Base-by-base conservation (phyloP, 73 alveolate genomes). In the Tetrahymena borealis region DNA sequence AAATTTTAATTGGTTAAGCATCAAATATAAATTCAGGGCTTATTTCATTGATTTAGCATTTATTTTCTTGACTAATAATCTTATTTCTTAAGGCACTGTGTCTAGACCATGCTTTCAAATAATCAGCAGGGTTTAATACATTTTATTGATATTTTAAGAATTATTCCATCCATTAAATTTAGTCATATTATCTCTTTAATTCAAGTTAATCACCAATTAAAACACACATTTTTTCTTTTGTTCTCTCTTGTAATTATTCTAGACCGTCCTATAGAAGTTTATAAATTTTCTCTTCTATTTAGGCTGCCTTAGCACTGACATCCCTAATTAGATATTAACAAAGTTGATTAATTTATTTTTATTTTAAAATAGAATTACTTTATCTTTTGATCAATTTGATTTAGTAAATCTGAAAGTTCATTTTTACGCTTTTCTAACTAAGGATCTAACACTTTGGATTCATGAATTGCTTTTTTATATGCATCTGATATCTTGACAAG, bases 401-500 rank as follows among this genome's bases (percentile, higher is more conserved):
- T 31, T 79, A 94, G 33, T 15, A 41, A 78, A 37, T 94, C 95
- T 11, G 94, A 90, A 31, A 95, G 77, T 36, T 78, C 35, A 39
- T 78, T 79, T 79, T 91, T 95, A 39, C 95, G 41, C 77, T 92
- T 91, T 37, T 95, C 96, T 28, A 95, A 60, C 15, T 90, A 40
- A 38, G 96, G 93, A 91, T 95, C 97, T 32, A 90, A 42, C 6
- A 94, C 93, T 42, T 94, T 90, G 11, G 96, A 91, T 39, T 95
- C 96, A 12, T n/a, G 40, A 4, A 94, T 38, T 2, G 96, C 90
- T 41, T 90, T 94, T 39, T 33, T 38, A 78, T 95, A 94, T 16
- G 97, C 97, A 78, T 95, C 97, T 32, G 78, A 94, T 11, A 95
- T 95, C 90, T 79, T 95, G 15, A 94, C 92, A 39, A 95, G 90